Conservation (phyloP, 1,284 basidiomycete genomes). For the Tausonia pullulans region DNA sequence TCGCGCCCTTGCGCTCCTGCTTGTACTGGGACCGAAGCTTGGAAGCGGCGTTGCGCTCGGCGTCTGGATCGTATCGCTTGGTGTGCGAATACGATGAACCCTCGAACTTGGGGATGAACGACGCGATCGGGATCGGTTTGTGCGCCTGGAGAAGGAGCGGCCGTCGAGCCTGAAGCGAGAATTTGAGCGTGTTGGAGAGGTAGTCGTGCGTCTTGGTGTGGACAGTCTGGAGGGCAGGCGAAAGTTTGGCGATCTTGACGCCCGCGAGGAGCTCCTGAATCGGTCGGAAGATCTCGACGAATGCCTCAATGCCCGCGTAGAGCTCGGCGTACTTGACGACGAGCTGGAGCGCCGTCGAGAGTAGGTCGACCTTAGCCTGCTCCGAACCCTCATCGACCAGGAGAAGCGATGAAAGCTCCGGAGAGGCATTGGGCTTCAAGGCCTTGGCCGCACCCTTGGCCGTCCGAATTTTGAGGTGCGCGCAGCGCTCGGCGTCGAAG, state of each 20-base stretch:
- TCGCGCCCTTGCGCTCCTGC: conserved; percentile 93
- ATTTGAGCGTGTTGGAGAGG: conserved; percentile 54
- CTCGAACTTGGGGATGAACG: conserved; percentile 91
- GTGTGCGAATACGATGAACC: conserved; percentile 59
- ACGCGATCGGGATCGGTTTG: conserved; percentile 89
- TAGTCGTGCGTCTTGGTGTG: conserved; percentile 38
- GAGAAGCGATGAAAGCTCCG: conserved; percentile 43
- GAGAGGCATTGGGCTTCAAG: conserved; percentile 36
- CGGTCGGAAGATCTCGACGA: conserved; percentile 71
- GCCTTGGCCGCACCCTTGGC: conserved; percentile 37
- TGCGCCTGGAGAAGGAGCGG: conserved; percentile 84
- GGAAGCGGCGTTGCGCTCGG: conserved; percentile 71
- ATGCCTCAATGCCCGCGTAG: conserved; percentile 66
- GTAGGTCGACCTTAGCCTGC: conserved; percentile 55
- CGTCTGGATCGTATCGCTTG: conserved; percentile 82
- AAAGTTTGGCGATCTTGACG: conserved; percentile 43
- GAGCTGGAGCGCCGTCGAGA: conserved; percentile 52
- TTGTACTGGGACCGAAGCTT: conserved; percentile 86
- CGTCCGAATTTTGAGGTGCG: conserved; percentile 26
- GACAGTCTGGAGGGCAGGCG: conserved; percentile 40
- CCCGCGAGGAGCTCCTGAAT: conserved; percentile 48
- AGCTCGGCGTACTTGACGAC: conserved; percentile 56
- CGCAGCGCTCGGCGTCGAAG: conserved; percentile 36
- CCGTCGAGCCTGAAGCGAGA: conserved; percentile 57
- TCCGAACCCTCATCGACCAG: conserved; percentile 35